Evolutionary conservation across 257 asterid genomes (phyloP), one percentile per base, ranked within the genome.

Genomic region (Lycium ferocissimum): DNA sequence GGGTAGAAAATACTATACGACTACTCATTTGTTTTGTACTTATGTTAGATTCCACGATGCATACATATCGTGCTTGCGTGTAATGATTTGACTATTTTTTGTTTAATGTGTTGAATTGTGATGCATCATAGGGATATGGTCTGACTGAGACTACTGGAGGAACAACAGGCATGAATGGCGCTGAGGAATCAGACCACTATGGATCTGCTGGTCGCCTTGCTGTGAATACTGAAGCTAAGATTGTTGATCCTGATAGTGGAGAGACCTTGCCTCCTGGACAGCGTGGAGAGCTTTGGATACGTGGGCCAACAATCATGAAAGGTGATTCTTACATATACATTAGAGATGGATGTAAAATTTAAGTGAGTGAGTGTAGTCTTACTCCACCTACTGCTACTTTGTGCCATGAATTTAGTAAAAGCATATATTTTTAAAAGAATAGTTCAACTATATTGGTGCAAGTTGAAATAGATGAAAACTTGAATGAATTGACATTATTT

Each of bases 141-240:
- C 72, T 96, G 93, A 96, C 99, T 1, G 99, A 94, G 93, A 90
- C 92, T 57, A 87, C 93, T 2, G 99, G 99, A 86, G 92, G 84
- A 11, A 93, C 89, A 59, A 86, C 98, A 22, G 88, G 94, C 76
- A 82, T 93, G 86, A 57, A 82, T 15, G 93, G 92, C 83, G 87
- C 90, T 14, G 97, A 94, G 75, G 99, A 96, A 86, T 83, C 92
- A 3, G 85, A 69, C 26, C 79, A 66, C 54, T 84, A 88, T 73
- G 98, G 97, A n/a, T 96, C 98, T 57, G 96, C 93, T 4, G 99
- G 99, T 69, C 95, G 96, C 18, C 86, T 96, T 67, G 33, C 89
- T 13, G 92, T 91, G 86, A 89, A 88, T 82, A 70, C 79, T 73
- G 98, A 96, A 90, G 98, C 98, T 70, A 96, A 90, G 92, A 91